Conservation (phyloP, 2,329 filamentous ascomycete genomes). For the Cyphellophora attinorum region DNA sequence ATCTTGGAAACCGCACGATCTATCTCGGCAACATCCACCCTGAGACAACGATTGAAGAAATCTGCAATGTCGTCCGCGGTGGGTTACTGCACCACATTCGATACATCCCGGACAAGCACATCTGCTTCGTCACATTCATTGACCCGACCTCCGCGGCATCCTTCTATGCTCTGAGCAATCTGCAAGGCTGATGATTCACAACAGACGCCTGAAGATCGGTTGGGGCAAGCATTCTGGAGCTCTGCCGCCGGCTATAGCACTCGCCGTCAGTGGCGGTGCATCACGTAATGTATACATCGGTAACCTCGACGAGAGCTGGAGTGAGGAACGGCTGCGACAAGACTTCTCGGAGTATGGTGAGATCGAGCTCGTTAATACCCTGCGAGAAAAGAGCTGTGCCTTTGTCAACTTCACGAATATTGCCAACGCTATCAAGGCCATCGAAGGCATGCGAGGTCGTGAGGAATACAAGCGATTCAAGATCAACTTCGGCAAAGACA, state of each 20-base stretch:
- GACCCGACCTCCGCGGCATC: constrained; percentile 95
- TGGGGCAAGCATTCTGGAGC: constrained; percentile 99
- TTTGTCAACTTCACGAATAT: constrained; percentile 99
- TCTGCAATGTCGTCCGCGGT: constrained; percentile 96
- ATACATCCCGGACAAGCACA: constrained; percentile 99
- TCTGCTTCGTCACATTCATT: constrained; percentile 99
- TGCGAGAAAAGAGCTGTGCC: constrained; percentile 97
- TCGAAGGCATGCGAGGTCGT: constrained; percentile 86
- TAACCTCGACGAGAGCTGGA: constrained; percentile 95
- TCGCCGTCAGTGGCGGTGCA: constrained; percentile 91
- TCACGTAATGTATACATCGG: constrained; percentile 98
- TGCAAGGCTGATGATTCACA: constrained; percentile 99
- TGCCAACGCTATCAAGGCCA: constrained; percentile 98
- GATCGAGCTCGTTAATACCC: constrained; percentile 92
- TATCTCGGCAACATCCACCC: constrained; percentile 98
- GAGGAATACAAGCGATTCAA: constrained; percentile 99
- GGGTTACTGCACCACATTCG: constrained; percentile 95
- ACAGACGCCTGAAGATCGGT: constrained; percentile 92
- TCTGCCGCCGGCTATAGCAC: constrained; percentile 85
- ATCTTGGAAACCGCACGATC: constrained; percentile 92
- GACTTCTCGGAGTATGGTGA: constrained; percentile 97
- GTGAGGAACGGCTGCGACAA: constrained; percentile 85
- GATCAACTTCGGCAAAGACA: constrained; percentile 98
- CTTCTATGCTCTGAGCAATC: constrained; percentile 94
- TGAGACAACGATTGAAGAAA: constrained; percentile 97